phyloP scores from a whole-genome alignment of 805 yeast species.

The Metschnikowia continentalis region DNA sequence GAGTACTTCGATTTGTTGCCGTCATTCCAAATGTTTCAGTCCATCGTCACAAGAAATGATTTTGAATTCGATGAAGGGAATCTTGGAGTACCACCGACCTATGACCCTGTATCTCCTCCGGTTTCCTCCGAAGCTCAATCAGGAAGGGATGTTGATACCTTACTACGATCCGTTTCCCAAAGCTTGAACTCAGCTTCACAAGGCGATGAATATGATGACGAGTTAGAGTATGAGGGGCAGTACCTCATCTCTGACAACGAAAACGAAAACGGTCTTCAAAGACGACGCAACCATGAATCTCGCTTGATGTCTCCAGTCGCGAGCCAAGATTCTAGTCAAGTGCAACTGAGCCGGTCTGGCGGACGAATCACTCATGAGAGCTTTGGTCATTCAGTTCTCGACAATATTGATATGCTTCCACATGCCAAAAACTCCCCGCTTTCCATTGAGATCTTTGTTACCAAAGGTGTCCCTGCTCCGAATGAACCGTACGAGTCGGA shows the following conservation, averaged over 20 bases:
- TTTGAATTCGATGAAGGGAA: constrained; percentile 35
- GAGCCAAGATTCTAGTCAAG: not conserved
- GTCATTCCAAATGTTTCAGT: constrained; percentile 65
- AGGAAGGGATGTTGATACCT: constrained; percentile 3
- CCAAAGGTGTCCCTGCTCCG: constrained; percentile 50
- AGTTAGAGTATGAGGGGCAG: constrained; percentile 14
- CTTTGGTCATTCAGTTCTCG: constrained; percentile 46
- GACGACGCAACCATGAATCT: not conserved
- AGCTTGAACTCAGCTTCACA: constrained; percentile 1
- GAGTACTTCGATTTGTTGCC: constrained; percentile 55
- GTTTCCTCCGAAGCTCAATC: not conserved
- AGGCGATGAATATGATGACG: constrained; percentile 9
- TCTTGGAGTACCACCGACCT: constrained; percentile 32
- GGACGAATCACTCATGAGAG: constrained; percentile 14
- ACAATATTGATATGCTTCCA: constrained; percentile 48
- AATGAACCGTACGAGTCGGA: constrained; percentile 37
- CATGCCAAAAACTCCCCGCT: constrained; percentile 39
- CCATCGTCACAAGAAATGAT: constrained; percentile 41
- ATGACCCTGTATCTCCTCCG: constrained; percentile 28
- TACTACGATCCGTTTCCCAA: constrained; percentile 11
- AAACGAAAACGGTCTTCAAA: constrained; percentile 16
- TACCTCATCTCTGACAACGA: constrained; percentile 17
- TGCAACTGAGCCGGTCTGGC: not conserved
- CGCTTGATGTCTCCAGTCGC: not conserved
- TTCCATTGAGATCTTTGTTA: constrained; percentile 46